Percentiles rank a stretch among this genome's conserved stretches.
These are phyloP conservation scores for Trichaptum fuscoviolaceum DNA, from an alignment of 768 basidiomycete genomes.

Conservation along the genomic window DNA sequence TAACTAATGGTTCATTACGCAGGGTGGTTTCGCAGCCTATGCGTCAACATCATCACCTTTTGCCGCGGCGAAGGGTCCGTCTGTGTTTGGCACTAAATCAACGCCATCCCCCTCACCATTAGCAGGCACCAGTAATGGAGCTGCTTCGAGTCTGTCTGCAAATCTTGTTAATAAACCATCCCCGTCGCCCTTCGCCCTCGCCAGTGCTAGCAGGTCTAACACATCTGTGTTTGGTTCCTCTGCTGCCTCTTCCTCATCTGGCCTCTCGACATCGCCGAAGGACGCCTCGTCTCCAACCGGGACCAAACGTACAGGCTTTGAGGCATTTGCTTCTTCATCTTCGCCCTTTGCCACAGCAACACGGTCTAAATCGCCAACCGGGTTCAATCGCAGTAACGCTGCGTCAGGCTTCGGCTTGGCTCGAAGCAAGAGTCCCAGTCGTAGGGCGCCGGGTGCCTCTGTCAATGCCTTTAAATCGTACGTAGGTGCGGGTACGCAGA, in stretches of 20 bases:
- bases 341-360: constrained; percentile 48
- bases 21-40: constrained; percentile 79
- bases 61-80: constrained; percentile 66
- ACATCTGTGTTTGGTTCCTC: constrained; percentile 19
- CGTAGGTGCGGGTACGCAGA: constrained; percentile 41
- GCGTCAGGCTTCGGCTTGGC: constrained; percentile 18
- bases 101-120: constrained; percentile 23
- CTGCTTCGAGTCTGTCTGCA: constrained; percentile 14
- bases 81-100: constrained; percentile 31
- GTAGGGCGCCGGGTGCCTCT: constrained; percentile 36
- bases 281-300: constrained; percentile 29
- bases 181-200: constrained; percentile 13
- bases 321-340: constrained; percentile 45
- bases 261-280: constrained; percentile 15
- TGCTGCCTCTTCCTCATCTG: constrained; percentile 8
- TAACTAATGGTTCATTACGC: constrained; percentile 6
- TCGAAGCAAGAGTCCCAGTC: constrained; percentile 53
- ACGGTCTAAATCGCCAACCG: constrained; percentile 50
- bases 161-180: constrained; percentile 2
- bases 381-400: constrained; percentile 30
- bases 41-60: constrained; percentile 73
- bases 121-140: constrained; percentile 14
- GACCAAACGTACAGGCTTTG: constrained; percentile 51
- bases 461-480: constrained; percentile 59
- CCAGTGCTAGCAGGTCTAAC: constrained; percentile 18